These are phyloP conservation scores for Adansonia madagascariensis DNA, from an alignment of 441 rosid species.

Conservation along the genomic window DNA sequence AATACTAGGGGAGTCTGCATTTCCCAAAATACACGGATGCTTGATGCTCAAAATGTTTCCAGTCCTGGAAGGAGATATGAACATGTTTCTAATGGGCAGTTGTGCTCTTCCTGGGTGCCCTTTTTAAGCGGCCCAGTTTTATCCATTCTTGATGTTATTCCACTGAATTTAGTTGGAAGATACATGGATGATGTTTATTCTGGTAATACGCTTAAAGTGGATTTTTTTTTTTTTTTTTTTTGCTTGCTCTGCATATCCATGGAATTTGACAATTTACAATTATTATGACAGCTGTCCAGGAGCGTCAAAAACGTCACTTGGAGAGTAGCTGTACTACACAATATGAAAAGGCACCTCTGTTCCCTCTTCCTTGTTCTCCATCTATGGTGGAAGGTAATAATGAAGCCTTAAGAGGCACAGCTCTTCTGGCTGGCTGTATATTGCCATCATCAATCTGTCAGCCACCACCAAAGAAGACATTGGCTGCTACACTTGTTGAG, in stretches of 20 bases:
- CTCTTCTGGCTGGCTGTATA: constrained; percentile 34
- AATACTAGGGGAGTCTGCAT: constrained; percentile 30
- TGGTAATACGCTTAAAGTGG: constrained; percentile 50
- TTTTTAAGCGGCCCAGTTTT: constrained; percentile 46
- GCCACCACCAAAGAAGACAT: constrained; percentile 70
- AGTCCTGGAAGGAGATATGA: constrained; percentile 28
- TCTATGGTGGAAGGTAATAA: constrained; percentile 44
- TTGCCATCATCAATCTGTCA: constrained; percentile 47
- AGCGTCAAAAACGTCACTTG: constrained; percentile 57
- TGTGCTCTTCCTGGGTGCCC: constrained; percentile 54
- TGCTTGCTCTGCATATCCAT: constrained; percentile 16
- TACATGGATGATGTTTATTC: constrained; percentile 63
- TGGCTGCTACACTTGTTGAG: constrained; percentile 90
- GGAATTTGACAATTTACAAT: constrained; percentile 28
- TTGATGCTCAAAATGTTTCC: constrained; percentile 34
- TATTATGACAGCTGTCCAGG: constrained; percentile 65
- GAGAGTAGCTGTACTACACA: constrained; percentile 58
- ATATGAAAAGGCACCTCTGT: constrained; percentile 74
- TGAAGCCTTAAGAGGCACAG: constrained; percentile 44
- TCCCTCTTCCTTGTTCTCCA: constrained; percentile 52
- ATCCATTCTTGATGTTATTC: constrained; percentile 66
- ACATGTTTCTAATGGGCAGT: constrained; percentile 29
- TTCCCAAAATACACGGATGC: constrained; percentile 35
- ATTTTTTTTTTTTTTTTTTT: constrained; percentile 18
- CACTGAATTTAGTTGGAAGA: constrained; percentile 60